Conservation (phyloP, 208 protist species). For the Trypanosoma scelopori region DNA sequence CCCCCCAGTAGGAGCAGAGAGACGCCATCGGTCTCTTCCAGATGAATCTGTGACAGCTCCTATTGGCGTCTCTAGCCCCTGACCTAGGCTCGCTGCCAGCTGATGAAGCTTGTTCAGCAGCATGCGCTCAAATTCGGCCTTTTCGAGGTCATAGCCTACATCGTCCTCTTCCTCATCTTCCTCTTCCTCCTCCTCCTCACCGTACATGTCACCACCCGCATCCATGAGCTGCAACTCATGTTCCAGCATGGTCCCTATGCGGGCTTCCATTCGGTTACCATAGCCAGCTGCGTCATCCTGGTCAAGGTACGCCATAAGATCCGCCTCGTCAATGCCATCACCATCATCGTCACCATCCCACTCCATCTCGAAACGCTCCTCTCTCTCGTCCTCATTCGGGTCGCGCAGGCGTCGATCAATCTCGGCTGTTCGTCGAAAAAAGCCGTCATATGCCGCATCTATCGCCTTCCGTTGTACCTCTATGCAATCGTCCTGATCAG, state of each 20-base stretch:
- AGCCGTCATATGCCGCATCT: constrained; percentile 12
- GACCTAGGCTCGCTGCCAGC: constrained; percentile 11
- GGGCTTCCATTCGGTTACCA: constrained; percentile 47
- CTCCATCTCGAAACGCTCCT: constrained; percentile 38
- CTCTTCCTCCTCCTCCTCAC: constrained; percentile 24
- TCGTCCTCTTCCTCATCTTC: constrained; percentile 24
- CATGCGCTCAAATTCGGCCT: constrained; percentile 31
- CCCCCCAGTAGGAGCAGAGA: neutral
- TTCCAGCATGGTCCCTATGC: constrained; percentile 24
- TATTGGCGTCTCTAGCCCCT: neutral
- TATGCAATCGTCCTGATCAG: neutral
- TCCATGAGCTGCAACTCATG: constrained; percentile 41
- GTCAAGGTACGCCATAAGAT: constrained; percentile 84
- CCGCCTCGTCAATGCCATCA: constrained; percentile 36
- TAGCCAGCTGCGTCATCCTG: constrained; percentile 57
- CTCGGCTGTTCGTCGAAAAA: constrained; percentile 22
- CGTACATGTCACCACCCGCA: constrained; percentile 15
- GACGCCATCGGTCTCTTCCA: neutral
- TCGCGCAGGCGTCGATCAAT: constrained; percentile 22
- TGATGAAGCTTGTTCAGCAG: constrained; percentile 25
- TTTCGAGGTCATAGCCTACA: constrained; percentile 11
- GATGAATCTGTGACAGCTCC: neutral
- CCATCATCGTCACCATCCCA: constrained; percentile 33
- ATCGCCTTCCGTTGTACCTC: constrained; percentile 8
- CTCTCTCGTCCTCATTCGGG: constrained; percentile 14